Evolutionary conservation across 345 rosid species (phyloP).

Genomic region (Eucalyptus erythrocorys): DNA sequence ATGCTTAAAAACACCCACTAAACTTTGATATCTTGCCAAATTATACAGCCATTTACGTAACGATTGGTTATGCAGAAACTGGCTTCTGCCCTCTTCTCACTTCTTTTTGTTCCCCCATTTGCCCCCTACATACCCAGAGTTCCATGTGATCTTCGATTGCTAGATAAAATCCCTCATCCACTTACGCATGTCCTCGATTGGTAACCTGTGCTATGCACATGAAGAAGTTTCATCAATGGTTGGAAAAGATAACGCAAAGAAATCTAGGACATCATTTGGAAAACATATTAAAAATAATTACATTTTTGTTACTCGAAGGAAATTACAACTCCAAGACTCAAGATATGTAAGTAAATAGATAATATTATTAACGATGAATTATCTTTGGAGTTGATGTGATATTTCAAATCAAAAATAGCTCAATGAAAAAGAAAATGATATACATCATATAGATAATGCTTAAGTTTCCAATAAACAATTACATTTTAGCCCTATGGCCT

Average conservation of each 20-base stretch:
- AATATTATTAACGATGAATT: background rate
- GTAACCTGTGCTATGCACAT: background rate
- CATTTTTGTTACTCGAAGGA: background rate
- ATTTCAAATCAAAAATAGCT: no score
- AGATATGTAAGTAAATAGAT: background rate
- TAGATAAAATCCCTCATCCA: background rate
- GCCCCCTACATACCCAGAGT: background rate
- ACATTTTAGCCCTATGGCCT: background rate
- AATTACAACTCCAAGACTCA: background rate
- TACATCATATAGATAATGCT: background rate
- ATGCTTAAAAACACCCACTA: background rate
- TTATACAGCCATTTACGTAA: background rate
- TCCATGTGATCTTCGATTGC: background rate
- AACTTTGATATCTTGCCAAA: background rate
- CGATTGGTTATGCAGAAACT: background rate
- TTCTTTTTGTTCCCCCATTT: background rate
- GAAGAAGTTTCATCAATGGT: background rate
- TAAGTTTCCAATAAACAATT: background rate
- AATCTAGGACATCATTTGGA: no score
- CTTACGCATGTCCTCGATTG: background rate
- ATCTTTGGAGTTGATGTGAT: background rate
- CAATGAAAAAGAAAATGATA: no score
- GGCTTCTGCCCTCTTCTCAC: background rate
- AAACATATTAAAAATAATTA: background rate
- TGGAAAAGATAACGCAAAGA: no score